Evolutionary conservation across 768 basidiomycete genomes (phyloP).

Genomic region (Lanmaoa pseudosensibilis): DNA sequence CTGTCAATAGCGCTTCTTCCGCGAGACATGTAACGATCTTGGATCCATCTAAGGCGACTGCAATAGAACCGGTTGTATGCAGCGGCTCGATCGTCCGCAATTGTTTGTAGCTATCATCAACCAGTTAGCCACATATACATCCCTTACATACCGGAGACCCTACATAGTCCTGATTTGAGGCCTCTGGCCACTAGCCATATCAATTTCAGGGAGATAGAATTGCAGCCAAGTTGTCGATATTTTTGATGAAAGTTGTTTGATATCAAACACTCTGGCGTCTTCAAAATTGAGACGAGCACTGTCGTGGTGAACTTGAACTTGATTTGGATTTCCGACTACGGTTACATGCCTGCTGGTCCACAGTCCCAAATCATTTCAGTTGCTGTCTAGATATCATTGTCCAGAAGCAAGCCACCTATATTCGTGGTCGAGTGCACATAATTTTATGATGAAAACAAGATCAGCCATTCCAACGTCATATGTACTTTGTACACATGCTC

Average conservation of each 20-base stretch:
- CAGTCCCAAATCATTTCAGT: no score
- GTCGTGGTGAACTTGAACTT: neutral
- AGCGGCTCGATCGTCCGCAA: conserved; percentile 70
- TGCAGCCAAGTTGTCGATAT: neutral
- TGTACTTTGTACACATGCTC: neutral
- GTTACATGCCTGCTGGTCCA: no score
- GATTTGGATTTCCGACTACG: neutral
- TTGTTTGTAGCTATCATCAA: conserved; percentile 66
- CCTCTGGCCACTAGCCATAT: conserved; percentile 30
- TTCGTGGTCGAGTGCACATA: neutral
- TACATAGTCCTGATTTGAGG: conserved; percentile 49
- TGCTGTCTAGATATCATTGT: no score
- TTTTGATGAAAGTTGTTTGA: conserved; percentile 13
- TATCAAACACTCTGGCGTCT: neutral
- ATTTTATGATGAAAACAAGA: neutral
- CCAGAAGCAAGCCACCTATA: no score
- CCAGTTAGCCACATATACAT: conserved; percentile 11
- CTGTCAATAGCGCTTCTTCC: conserved; percentile 82
- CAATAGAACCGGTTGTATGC: conserved; percentile 87
- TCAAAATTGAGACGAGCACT: neutral
- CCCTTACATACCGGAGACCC: neutral
- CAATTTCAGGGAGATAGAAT: neutral
- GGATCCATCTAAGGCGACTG: conserved; percentile 73
- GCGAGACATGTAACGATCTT: conserved; percentile 84
- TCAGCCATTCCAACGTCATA: neutral